Conservation (phyloP, 495 filamentous ascomycete species). For the Penicillium cinerascens region DNA sequence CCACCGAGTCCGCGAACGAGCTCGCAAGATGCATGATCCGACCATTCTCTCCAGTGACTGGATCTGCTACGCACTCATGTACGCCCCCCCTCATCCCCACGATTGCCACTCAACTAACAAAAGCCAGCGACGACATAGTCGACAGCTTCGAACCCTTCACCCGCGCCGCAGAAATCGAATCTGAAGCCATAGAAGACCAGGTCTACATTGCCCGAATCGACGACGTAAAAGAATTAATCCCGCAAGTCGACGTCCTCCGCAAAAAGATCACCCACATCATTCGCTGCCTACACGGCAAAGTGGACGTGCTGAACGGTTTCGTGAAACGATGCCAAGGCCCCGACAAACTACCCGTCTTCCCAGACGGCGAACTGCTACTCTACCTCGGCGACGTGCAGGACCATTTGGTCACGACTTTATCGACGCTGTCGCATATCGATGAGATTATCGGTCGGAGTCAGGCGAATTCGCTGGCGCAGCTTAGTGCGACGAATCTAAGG, state of each 20-base stretch:
- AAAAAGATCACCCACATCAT: slow-evolving; percentile 89
- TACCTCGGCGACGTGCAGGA: slow-evolving; percentile 96
- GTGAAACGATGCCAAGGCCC: slow-evolving; percentile 84
- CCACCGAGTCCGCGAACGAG: slow-evolving; percentile 74
- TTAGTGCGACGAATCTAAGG: slow-evolving; percentile 77
- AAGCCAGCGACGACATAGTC: slow-evolving; percentile 79
- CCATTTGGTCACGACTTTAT: slow-evolving; percentile 95
- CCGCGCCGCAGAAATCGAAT: slow-evolving; percentile 68
- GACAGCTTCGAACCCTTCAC: slow-evolving; percentile 86
- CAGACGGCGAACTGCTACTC: slow-evolving; percentile 82
- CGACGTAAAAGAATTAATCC: slow-evolving; percentile 75
- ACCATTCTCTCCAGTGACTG: slow-evolving; percentile 84
- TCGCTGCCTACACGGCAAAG: slow-evolving; percentile 83
- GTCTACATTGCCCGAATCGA: slow-evolving; percentile 82
- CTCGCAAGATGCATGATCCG: slow-evolving; percentile 80
- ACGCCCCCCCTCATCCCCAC: slow-evolving; percentile 30
- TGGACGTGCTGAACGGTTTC: slow-evolving; percentile 93
- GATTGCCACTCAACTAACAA: background rate
- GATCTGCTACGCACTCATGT: slow-evolving; percentile 97
- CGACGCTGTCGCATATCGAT: slow-evolving; percentile 83
- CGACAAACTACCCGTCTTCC: slow-evolving; percentile 79
- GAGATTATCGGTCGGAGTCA: slow-evolving; percentile 88
- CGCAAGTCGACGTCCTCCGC: slow-evolving; percentile 76
- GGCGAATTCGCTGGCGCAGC: slow-evolving; percentile 87
- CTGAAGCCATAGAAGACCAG: slow-evolving; percentile 86